Evolutionary conservation across 768 basidiomycete species (phyloP).

Genomic region (Boletus bicolor): DNA sequence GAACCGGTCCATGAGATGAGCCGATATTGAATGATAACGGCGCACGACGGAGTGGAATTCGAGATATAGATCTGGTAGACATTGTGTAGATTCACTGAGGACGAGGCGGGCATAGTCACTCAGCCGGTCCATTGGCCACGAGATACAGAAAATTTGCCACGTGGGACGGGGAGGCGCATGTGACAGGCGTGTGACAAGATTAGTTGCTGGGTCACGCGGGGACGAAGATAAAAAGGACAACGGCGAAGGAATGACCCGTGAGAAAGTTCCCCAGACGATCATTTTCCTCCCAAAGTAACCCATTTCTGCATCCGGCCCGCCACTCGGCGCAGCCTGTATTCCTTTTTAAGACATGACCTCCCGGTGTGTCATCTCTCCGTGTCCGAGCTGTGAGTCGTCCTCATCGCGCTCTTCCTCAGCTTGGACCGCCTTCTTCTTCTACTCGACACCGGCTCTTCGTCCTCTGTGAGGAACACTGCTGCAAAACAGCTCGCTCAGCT

Average conservation of each 20-base stretch:
- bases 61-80: neutral
- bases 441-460: constrained; percentile 91
- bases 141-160: neutral
- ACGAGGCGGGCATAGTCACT: constrained; percentile 14
- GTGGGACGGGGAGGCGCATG: constrained; percentile 1
- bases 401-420: constrained; percentile 39
- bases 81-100: neutral
- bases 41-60: neutral
- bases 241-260: constrained; percentile 39
- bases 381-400: neutral
- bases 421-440: constrained; percentile 96
- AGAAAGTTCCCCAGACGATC: constrained; percentile 52
- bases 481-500: constrained; percentile 94
- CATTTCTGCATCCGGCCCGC: constrained; percentile 35
- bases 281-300: constrained; percentile 43
- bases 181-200: constrained; percentile 36
- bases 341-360: constrained; percentile 70
- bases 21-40: neutral
- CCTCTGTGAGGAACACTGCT: constrained; percentile 88
- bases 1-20: constrained; percentile 34
- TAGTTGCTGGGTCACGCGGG: constrained; percentile 39
- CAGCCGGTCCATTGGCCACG: constrained; percentile 4
- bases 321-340: constrained; percentile 51
- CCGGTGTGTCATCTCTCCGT: constrained; percentile 42
- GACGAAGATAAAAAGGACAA: constrained; percentile 64